Evolutionary conservation across 306 rosid species (phyloP), one percentile per base, ranked within the genome.

Genomic region (Canavalia ensiformis): DNA sequence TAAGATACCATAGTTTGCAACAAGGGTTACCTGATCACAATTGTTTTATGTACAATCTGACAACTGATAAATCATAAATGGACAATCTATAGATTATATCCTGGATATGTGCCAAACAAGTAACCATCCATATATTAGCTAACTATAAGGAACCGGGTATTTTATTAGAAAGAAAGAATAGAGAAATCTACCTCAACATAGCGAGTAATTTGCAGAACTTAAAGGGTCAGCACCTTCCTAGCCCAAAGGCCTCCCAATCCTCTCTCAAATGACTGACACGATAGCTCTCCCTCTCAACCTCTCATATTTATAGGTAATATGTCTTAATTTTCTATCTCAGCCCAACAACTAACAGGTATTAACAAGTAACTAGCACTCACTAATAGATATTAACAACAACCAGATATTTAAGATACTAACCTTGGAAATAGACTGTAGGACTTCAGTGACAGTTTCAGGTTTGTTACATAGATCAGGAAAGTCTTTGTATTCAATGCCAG

Each of bases 401-500:
- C 2, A 64, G 34, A 18, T 29, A 41, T 1, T 52, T 4, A 66
- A 42, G 18, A 68, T 18, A 18, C 90, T 77, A 69, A 95, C 99
- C 97, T 93, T 88, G 76, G 88, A 72, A 85, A 93, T 86, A 81
- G 95, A 90, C 80, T 91, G 89, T 75, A 84, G 90, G 76, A 95
- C 97, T 89, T 92, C 99, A 10, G 49, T 76, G 52, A 90, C 81
- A 49, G 89, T 28, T 87, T 93, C 97, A 72, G 87, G 72, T 81
- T 88, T 95, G 71, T 75, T 90, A 79, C 99, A 95, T 7, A 95
- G 88, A 81, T 95, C 97, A 65, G 88, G 47, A 66, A 91, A 93
- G 84, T 88, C 87, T 46, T 73, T 74, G 76, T 74, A 87, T 44
- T 84, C 79, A 70, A 90, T 74, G 65, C 90, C 95, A 60, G 92